Percentiles rank a stretch among this genome's conserved stretches.
phyloP scores from a whole-genome alignment of 129 eudicot genomes.

The Escallonia rubra region DNA sequence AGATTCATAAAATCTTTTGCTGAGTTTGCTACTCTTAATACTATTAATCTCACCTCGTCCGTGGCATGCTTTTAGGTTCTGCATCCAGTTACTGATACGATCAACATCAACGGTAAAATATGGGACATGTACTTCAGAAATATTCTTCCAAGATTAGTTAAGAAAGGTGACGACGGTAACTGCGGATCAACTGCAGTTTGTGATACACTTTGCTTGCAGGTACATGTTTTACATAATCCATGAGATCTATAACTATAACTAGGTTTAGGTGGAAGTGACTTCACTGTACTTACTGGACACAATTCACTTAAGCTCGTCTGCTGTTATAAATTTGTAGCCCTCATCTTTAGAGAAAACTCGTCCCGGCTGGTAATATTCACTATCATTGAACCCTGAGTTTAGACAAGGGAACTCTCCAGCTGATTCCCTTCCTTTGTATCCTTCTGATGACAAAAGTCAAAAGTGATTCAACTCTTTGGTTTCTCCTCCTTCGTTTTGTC shows the following conservation, averaged over 20 bases:
- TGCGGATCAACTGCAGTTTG: constrained; percentile 75
- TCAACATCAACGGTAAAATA: constrained; percentile 66
- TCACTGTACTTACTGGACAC: not conserved
- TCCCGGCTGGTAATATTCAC: too few species aligned
- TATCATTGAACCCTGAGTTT: too few species aligned
- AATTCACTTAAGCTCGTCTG: not conserved
- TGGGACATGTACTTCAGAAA: constrained; percentile 85
- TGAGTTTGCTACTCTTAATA: not conserved
- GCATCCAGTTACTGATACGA: constrained; percentile 61
- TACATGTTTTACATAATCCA: constrained; percentile 13
- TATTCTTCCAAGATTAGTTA: constrained; percentile 82
- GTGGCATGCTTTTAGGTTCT: constrained; percentile 56
- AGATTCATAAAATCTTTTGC: not conserved
- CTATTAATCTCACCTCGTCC: not conserved
- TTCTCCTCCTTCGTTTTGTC: too few species aligned
- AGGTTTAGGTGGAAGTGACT: not conserved
- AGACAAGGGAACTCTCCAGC: too few species aligned
- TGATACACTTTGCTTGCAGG: constrained; percentile 93
- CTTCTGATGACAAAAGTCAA: too few species aligned
- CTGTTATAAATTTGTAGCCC: not conserved
- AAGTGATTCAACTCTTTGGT: too few species aligned
- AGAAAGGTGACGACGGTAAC: constrained; percentile 85
- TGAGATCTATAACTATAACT: not conserved
- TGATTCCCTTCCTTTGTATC: too few species aligned
- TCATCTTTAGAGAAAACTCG: too few species aligned